Evolutionary conservation across 2,329 filamentous ascomycete species (phyloP).

Genomic region (Exophiala oligosperma): DNA sequence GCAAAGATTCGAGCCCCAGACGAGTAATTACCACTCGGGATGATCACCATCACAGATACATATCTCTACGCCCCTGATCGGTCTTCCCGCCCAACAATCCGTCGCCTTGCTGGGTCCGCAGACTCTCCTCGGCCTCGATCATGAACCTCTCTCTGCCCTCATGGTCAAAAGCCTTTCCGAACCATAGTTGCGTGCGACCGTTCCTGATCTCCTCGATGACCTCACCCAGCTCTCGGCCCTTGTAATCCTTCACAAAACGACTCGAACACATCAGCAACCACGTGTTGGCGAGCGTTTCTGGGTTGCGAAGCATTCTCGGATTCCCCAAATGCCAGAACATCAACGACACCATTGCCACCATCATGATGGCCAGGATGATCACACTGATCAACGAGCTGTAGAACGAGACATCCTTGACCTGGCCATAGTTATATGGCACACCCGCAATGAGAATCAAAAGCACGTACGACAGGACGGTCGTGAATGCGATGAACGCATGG

Average conservation of each 20-base stretch:
- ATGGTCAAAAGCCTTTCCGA: neutral
- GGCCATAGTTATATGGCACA: conserved; percentile 12
- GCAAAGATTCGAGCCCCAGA: too few relatives aligned
- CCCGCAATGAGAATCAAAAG: conserved; percentile 11
- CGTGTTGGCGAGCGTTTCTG: conserved; percentile 11
- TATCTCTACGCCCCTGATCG: too few relatives aligned
- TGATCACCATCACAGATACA: too few relatives aligned
- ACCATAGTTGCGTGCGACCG: neutral
- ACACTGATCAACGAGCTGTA: conserved; percentile 6
- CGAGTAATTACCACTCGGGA: too few relatives aligned
- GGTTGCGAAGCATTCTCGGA: conserved; percentile 7
- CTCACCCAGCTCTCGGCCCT: conserved; percentile 2
- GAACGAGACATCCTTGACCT: conserved; percentile 8
- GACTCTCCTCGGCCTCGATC: conserved; percentile 1
- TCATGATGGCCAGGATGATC: conserved; percentile 6
- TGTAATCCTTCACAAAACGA: conserved; percentile 5
- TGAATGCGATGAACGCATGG: conserved; percentile 12
- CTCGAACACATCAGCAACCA: conserved; percentile 16
- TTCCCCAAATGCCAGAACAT: conserved; percentile 7
- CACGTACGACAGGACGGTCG: conserved; percentile 6
- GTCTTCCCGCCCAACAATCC: too few relatives aligned
- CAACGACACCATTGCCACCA: conserved; percentile 1
- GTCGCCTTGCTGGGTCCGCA: too few relatives aligned
- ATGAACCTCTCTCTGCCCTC: conserved; percentile 4
- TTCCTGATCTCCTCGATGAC: conserved; percentile 5